Base-by-base conservation (phyloP, 257 asterid species). In the Nicotiana attenuata region DNA sequence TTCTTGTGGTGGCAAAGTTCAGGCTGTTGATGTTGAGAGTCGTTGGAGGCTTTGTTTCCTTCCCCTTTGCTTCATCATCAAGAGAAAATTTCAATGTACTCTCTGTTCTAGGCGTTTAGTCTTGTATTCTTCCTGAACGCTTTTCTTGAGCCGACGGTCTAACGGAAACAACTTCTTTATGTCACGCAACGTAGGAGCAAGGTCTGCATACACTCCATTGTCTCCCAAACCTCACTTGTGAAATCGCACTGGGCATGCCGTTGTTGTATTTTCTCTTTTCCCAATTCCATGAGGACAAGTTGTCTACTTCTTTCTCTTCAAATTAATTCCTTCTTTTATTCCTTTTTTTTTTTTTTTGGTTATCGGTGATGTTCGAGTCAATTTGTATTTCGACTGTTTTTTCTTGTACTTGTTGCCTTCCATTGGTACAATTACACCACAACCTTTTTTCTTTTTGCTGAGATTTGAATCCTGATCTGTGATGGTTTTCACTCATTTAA, bases 1-100 rank as follows among this genome's bases (percentile, higher is more conserved):
- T 19, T 87, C 76, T 83, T 91, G 93, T 86, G 91, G 90, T 67
- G 96, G 97, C 0, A 89, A 90, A 76, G 97, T 92, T 53, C 85
- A 88, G 1, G 90, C 95, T 3, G 88, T 90, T 3, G 93, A 89
- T 80, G 87, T 90, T 31, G 77, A 83, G 64, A 82, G 90, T 33
- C 84, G 50, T 0, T 87, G 83, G 80, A 78, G 87, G 15, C 87
- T 85, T 38, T 92, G 91, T 84, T 87, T 85, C 65, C 78, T 91
- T 15, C 92, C 91, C 0, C 59, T 92, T 63, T 92, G 92, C 86
- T 89, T 89, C 80, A 80, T 85, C 56, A 85, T 90, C 81, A 91
- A 91, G 83, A 90, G 93, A 77, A 92, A 89, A 85, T 91, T 81
- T 60, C 65, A 83, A 29, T 92, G 97, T 80, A 68, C 90, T 31